These are phyloP conservation scores for Cordyceps javanica DNA, from an alignment of 2,329 filamentous ascomycete genomes.

Conservation along the genomic window DNA sequence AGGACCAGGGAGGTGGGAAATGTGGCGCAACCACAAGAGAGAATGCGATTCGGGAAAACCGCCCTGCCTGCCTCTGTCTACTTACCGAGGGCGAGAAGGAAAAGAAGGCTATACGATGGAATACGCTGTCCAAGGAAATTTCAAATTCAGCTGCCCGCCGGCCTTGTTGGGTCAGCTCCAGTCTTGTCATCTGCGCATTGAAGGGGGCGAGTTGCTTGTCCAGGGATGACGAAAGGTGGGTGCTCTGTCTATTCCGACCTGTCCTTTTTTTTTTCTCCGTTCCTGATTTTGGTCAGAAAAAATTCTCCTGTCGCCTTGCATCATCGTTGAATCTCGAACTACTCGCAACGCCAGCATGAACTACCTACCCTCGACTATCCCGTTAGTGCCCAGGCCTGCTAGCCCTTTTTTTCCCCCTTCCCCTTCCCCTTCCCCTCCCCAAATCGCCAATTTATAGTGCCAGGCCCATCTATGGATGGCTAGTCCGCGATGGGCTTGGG, in stretches of 20 bases:
- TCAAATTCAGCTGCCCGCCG: neutral
- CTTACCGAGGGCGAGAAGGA: no score
- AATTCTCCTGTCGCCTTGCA: neutral
- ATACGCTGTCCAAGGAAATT: neutral
- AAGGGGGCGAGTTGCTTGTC: neutral
- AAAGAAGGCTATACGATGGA: neutral
- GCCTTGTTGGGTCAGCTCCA: no score
- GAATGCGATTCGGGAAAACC: neutral
- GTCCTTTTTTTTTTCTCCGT: neutral
- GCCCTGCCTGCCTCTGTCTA: neutral
- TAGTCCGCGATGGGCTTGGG: neutral
- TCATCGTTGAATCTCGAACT: neutral
- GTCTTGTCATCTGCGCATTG: neutral
- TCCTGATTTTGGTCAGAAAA: neutral
- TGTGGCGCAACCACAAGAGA: neutral
- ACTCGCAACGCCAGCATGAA: no score
- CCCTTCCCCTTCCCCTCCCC: neutral
- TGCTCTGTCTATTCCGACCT: no score
- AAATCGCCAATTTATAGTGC: neutral
- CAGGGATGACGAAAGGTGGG: no score
- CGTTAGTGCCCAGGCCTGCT: neutral
- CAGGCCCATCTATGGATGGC: neutral
- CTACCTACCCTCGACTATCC: neutral
- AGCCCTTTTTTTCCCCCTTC: neutral
- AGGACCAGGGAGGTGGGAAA: constrained; percentile 2